Percentiles rank a stretch among this genome's conserved stretches.
Evolutionary conservation across 495 filamentous ascomycete species (phyloP).

Genomic region (Hypoxylon intermedium): DNA sequence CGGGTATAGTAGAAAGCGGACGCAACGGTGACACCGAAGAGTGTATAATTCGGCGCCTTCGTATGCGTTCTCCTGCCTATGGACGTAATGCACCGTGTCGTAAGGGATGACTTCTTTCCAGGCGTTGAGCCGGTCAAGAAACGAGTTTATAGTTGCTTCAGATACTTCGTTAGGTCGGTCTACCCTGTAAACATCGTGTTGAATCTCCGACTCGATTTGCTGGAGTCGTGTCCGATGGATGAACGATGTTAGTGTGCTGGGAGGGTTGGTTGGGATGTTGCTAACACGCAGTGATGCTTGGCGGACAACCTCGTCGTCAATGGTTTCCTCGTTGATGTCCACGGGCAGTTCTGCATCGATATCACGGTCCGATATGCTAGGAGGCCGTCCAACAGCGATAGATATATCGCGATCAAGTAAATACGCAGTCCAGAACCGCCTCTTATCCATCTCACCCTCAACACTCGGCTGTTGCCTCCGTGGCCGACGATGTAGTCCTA

Average conservation of each 20-base stretch:
- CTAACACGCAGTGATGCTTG: constrained; percentile 33
- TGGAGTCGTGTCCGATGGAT: constrained; percentile 60
- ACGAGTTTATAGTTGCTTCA: constrained; percentile 34
- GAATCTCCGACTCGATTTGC: constrained; percentile 62
- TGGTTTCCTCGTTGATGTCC: constrained; percentile 54
- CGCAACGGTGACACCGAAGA: constrained; percentile 60
- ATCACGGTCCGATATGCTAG: constrained; percentile 60
- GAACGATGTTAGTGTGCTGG: constrained; percentile 56
- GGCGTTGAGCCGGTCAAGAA: constrained; percentile 37
- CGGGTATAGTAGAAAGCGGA: constrained; percentile 61
- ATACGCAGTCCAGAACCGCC: constrained; percentile 64
- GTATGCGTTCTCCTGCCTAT: constrained; percentile 56
- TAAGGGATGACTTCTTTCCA: constrained; percentile 46
- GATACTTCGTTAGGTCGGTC: constrained; percentile 49
- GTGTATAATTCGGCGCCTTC: constrained; percentile 60
- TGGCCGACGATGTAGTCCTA: constrained; percentile 61
- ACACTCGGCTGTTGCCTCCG: constrained; percentile 54
- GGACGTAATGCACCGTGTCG: constrained; percentile 42
- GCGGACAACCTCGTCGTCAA: constrained; percentile 51
- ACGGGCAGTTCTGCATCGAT: constrained; percentile 60
- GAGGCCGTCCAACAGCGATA: constrained; percentile 61
- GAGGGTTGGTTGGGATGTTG: constrained; percentile 44
- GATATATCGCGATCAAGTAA: constrained; percentile 61
- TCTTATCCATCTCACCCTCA: constrained; percentile 57
- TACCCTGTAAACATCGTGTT: constrained; percentile 63